These are phyloP conservation scores for Huntiella decipiens DNA, from an alignment of 2,329 filamentous ascomycete species.

Conservation along the genomic window DNA sequence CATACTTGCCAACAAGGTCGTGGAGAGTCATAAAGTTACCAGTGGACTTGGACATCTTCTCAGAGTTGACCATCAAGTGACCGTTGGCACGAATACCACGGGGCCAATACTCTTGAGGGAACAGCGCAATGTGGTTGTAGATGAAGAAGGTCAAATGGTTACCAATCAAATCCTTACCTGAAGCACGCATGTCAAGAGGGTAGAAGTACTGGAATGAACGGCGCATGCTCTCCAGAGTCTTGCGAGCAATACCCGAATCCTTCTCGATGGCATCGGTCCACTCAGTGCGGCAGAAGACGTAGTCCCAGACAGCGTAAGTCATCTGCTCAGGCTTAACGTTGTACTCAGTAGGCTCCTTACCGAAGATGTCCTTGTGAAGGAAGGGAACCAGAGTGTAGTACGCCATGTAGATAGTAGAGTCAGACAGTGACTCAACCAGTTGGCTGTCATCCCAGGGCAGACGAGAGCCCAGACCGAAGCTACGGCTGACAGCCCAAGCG, in stretches of 20 bases:
- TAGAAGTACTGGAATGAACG: slow-evolving; percentile 96
- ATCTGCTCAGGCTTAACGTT: slow-evolving; percentile 68
- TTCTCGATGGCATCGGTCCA: slow-evolving; percentile 43
- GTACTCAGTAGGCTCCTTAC: slow-evolving; percentile 47
- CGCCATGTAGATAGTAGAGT: slow-evolving; percentile 83
- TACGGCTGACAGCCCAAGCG: slow-evolving; percentile 86
- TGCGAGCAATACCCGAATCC: slow-evolving; percentile 52
- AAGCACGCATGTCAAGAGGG: slow-evolving; percentile 71
- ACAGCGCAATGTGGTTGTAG: slow-evolving; percentile 82
- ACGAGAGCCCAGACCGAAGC: slow-evolving; percentile 81
- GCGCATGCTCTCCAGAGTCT: slow-evolving; percentile 59
- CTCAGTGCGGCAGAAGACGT: slow-evolving; percentile 66
- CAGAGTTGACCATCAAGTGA: slow-evolving; percentile 82
- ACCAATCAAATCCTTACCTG: slow-evolving; percentile 80
- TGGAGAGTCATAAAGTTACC: slow-evolving; percentile 91
- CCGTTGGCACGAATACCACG: slow-evolving; percentile 73
- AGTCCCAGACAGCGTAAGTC: slow-evolving; percentile 92
- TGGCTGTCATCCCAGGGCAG: slow-evolving; percentile 85
- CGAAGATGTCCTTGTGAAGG: slow-evolving; percentile 75
- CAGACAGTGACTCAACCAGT: slow-evolving; percentile 79
- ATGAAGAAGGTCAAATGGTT: slow-evolving; percentile 94
- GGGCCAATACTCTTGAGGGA: slow-evolving; percentile 78
- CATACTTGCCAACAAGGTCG: slow-evolving; percentile 77
- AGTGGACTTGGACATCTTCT: slow-evolving; percentile 97
- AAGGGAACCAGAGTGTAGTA: slow-evolving; percentile 49